A percentile compares a stretch with the other conserved stretches of the same genome.
Conservation (phyloP, 495 filamentous ascomycete species). For the Lichenothelia convexa region DNA sequence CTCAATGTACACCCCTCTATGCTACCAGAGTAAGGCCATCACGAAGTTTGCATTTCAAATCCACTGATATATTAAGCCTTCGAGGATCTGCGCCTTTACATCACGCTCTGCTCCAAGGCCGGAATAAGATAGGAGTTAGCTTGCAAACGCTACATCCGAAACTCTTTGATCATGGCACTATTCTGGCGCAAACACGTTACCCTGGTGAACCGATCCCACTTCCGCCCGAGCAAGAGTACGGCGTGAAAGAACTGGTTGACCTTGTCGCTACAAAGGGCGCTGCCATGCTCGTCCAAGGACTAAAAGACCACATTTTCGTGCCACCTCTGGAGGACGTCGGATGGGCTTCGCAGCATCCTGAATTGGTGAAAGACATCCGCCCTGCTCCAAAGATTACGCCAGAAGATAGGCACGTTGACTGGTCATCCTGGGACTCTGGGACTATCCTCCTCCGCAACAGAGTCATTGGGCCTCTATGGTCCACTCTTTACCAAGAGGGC, state of each 20-base stretch:
- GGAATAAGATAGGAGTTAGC: slow-evolving; percentile 45
- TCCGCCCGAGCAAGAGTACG: too few relatives aligned
- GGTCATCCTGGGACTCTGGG: slow-evolving; percentile 27
- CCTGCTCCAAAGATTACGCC: slow-evolving; percentile 33
- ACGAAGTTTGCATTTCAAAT: slow-evolving; percentile 13
- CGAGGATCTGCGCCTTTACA: slow-evolving; percentile 50
- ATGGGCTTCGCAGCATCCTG: slow-evolving; percentile 14
- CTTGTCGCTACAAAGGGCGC: slow-evolving; percentile 24
- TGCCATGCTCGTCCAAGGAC: slow-evolving; percentile 14
- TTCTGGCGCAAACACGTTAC: slow-evolving; percentile 47
- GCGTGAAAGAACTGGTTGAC: slow-evolving; percentile 19
- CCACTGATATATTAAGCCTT: slow-evolving; percentile 35
- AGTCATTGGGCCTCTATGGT: slow-evolving; percentile 39
- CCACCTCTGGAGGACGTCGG: slow-evolving; percentile 34
- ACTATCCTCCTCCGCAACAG: slow-evolving; percentile 31
- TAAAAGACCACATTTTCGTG: slow-evolving; percentile 39
- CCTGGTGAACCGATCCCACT: slow-evolving; percentile 33
- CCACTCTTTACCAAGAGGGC: too few relatives aligned
- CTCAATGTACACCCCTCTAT: slow-evolving; percentile 92
- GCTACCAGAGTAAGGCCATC: slow-evolving; percentile 79
- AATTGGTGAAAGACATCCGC: too few relatives aligned
- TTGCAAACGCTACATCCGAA: slow-evolving; percentile 67
- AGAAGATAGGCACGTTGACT: slow-evolving; percentile 35
- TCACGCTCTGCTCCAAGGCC: slow-evolving; percentile 47
- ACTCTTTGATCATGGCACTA: slow-evolving; percentile 57